Conservation (phyloP, 139 green algal genomes). For the Tetraselmis chui region DNA sequence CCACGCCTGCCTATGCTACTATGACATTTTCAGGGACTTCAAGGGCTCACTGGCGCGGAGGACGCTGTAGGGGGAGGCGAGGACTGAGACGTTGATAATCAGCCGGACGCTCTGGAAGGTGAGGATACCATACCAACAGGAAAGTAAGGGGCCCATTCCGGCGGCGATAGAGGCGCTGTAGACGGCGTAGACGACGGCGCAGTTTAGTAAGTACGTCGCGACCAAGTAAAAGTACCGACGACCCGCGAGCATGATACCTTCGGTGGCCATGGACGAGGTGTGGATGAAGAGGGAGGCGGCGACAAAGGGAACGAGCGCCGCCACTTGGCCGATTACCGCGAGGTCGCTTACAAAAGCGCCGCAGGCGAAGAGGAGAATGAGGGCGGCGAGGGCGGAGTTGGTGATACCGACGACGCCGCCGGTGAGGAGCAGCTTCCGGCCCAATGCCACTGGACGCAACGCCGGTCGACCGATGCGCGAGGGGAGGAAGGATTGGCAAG, state of each 20-base stretch:
- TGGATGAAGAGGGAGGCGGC: constrained; percentile 19
- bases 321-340: constrained; percentile 12
- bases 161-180: neutral
- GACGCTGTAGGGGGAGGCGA: neutral
- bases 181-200: neutral
- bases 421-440: constrained; percentile 8
- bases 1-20: no score
- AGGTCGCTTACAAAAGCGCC: constrained; percentile 19
- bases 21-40: neutral
- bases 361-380: constrained; percentile 7
- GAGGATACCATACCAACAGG: constrained; percentile 12
- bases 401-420: constrained; percentile 10
- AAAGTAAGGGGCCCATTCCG: neutral
- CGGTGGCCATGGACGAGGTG: constrained; percentile 29
- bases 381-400: constrained; percentile 14
- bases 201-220: constrained; percentile 20
- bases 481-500: constrained; percentile 29
- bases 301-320: constrained; percentile 3
- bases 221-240: constrained; percentile 21
- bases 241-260: constrained; percentile 32
- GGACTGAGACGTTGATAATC: constrained; percentile 8
- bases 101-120: constrained; percentile 25
- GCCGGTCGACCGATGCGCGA: neutral
- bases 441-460: constrained; percentile 3
- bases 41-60: neutral